These are phyloP conservation scores for Tripterygium wilfordii DNA, from an alignment of 177 flowering plant genomes.

Conservation along the genomic window DNA sequence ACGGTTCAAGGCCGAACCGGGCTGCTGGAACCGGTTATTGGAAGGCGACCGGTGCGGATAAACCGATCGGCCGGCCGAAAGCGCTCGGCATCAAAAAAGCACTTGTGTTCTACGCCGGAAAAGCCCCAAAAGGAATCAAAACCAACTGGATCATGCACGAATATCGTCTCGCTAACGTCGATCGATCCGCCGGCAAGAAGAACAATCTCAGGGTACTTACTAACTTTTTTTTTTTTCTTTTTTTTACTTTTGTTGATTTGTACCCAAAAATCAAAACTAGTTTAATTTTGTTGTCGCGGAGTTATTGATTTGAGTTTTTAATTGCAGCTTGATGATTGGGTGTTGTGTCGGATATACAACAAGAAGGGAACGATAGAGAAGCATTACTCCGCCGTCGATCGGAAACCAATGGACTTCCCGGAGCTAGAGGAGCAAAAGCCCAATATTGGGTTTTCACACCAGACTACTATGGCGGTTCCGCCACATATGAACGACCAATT, in stretches of 20 bases:
- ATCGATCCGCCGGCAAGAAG: slow-evolving; percentile 44
- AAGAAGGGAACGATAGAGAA: slow-evolving; percentile 52
- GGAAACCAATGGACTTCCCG: slow-evolving; percentile 1
- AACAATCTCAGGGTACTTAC: slow-evolving; percentile 40
- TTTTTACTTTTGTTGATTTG: background rate
- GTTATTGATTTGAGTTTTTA: background rate
- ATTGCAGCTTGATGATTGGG: slow-evolving; percentile 67
- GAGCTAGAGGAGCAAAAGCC: slow-evolving; percentile 38
- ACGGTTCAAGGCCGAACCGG: slow-evolving; percentile 63
- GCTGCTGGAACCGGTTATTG: slow-evolving; percentile 63
- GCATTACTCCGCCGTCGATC: slow-evolving; percentile 6
- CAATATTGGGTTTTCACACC: slow-evolving; percentile 1
- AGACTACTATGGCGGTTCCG: background rate
- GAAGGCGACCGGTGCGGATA: slow-evolving; percentile 72
- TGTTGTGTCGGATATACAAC: slow-evolving; percentile 61
- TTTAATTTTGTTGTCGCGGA: background rate
- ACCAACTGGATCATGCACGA: slow-evolving; percentile 78
- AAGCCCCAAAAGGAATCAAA: slow-evolving; percentile 54
- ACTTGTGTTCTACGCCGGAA: slow-evolving; percentile 55
- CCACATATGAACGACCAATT: slow-evolving; percentile 3
- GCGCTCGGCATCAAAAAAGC: slow-evolving; percentile 56
- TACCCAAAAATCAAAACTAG: background rate
- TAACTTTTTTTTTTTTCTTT: background rate
- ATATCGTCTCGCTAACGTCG: slow-evolving; percentile 58
- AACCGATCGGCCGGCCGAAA: slow-evolving; percentile 54